phyloP scores from a whole-genome alignment of 352 stramenopile genomes.

The Phytophthora aleatoria region DNA sequence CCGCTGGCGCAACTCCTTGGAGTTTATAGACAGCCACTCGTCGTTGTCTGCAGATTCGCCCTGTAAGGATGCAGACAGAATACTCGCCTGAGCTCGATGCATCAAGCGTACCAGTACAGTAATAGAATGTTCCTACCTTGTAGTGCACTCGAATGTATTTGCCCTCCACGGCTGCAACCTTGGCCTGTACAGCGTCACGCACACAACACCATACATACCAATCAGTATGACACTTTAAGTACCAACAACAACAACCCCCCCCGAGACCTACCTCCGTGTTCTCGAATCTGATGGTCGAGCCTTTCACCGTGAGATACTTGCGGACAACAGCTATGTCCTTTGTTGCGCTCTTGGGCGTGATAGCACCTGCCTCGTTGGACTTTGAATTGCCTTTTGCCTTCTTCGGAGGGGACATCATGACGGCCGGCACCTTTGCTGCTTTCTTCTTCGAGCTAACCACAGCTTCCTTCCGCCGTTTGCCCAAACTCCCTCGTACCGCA shows the following conservation, averaged over 20 bases:
- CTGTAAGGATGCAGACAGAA: slow-evolving; percentile 24
- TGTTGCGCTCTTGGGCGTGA: slow-evolving; percentile 37
- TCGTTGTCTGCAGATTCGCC: slow-evolving; percentile 68
- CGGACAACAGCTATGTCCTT: slow-evolving; percentile 29
- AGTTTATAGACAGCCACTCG: slow-evolving; percentile 69
- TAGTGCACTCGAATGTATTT: slow-evolving; percentile 83
- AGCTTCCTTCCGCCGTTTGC: slow-evolving; percentile 37
- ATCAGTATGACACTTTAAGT: slow-evolving; percentile 2
- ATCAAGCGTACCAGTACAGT: not conserved
- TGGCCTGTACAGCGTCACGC: slow-evolving; percentile 41
- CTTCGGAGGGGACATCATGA: slow-evolving; percentile 27
- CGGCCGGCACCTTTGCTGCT: slow-evolving; percentile 19
- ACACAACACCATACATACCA: not conserved
- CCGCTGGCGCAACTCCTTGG: slow-evolving; percentile 46
- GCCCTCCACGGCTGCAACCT: slow-evolving; percentile 68
- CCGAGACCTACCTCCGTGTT: slow-evolving; percentile 52
- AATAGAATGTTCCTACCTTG: slow-evolving; percentile 45
- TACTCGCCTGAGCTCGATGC: not conserved
- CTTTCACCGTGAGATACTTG: slow-evolving; percentile 64
- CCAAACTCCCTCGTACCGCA: slow-evolving; percentile 14
- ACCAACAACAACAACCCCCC: not conserved
- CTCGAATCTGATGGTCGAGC: slow-evolving; percentile 67
- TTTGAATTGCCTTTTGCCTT: slow-evolving; percentile 29
- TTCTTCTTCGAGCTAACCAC: slow-evolving; percentile 19
- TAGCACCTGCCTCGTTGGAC: slow-evolving; percentile 3